Evolutionary conservation across 495 filamentous ascomycete species (phyloP), one percentile per base, ranked within the genome.

Genomic region (Hyphodiscus hymeniophilus): DNA sequence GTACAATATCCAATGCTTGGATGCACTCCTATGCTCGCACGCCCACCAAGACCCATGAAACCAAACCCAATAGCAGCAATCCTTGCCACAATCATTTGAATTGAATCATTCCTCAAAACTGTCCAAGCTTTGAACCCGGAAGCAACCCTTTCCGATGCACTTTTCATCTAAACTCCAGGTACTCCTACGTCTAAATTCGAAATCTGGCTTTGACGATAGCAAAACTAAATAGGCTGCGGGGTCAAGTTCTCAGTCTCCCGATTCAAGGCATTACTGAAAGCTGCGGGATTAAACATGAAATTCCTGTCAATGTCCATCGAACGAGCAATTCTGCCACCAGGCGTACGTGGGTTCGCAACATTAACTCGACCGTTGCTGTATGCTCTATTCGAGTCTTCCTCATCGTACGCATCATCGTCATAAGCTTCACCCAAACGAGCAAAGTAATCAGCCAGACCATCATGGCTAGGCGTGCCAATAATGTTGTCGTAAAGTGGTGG

Each of bases 361-460:
- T 76, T 76, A 23, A 79, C 75, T 1, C 74, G 70, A 7, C 66
- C 59, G 2, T 62, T 63, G 17, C 65, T 54, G 12, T 44, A 28
- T 3, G 34, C 47, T n/a, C 72, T 55, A 55, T 65, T 57, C 16
- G 60, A 52, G 24, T 59, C 61, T 20, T 66, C 63, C 16, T 62
- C 58, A 8, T 66, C 74, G 3, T 59, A 42, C 6, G 56, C 45
- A 45, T 60, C 58, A 31, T 55, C 55, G 20, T 45, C 53, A 40
- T 39, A 48, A 13, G 15, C 21, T 16, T 39, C 45, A 22, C 22
- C 41, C 22, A 43, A 31, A 13, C 85, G 76, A 0, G 82, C 74
- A 59, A 98, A 98, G 58, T 98, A 98, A 56, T 95, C 92, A 1
- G 90, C 87, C 12, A 98, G 67, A 0, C 87, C 81, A 47, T 85